Base-by-base conservation (phyloP, 2,329 filamentous ascomycete genomes). In the Parastagonospora avenae region DNA sequence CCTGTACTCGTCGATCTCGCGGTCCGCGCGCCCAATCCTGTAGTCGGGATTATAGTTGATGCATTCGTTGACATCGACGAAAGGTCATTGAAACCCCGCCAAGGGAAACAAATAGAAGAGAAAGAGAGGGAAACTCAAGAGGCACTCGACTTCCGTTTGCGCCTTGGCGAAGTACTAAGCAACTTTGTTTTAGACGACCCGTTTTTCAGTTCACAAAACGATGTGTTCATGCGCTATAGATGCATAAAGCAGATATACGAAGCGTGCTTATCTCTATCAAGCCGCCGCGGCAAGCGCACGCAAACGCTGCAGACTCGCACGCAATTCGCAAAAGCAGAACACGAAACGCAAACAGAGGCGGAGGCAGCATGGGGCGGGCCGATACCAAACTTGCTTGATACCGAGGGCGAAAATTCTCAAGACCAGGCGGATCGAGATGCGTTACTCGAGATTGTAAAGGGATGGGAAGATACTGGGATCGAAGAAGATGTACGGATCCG, bases 401-500 rank as follows among this genome's bases (percentile, higher is more conserved):
- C 68, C 1, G 66, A 72, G 4, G 55, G 52, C 9, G 64, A 65
- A 6, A 48, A 64, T 4, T 46, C 57, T 12, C 57, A 58, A 4
- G 59, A 67, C 33, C 53, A 66, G 77, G 41, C 76, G 77, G 62
- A 78, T 67, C 57, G 73, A 62, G 38, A 79, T 74, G 52, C 80
- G 80, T 48, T 84, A 79, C 28, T 77, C 81, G 40, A 80, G 51
- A 89, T 91, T 52, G 77, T 90, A 0, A 75, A 80, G 11, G 87
- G 86, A 1, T 91, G 88, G 88, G 81, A 87, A 57, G 81, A 85
- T 54, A 85, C 84, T 48, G 87, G 86, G 0, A 52, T 71, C 0
- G 80, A 80, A 51, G 88, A 91, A 67, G 88, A 91, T 63, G 77
- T 90, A 10, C 80, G 89, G 4, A 82, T 92, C 59, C 83, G 89